phyloP scores from a whole-genome alignment of 768 basidiomycete genomes.

The Rhizopogon vesiculosus region DNA sequence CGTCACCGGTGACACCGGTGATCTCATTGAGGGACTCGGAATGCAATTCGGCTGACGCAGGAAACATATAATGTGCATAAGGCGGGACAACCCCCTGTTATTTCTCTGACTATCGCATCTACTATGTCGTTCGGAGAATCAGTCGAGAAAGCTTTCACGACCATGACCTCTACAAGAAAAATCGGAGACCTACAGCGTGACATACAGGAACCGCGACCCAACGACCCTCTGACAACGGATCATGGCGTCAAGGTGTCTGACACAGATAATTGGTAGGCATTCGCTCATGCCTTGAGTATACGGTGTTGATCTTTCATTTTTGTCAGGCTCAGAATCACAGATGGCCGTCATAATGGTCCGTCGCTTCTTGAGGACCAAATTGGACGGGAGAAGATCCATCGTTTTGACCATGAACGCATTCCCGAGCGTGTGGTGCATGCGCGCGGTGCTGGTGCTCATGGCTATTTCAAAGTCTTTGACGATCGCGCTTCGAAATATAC shows the following conservation, averaged over 20 bases:
- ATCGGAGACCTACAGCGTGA: conserved; percentile 20
- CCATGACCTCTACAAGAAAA: conserved; percentile 13
- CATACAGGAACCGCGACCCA: conserved; percentile 14
- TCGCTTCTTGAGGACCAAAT: conserved; percentile 76
- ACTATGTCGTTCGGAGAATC: conserved; percentile 13
- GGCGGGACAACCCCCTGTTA: neutral
- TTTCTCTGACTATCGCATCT: neutral
- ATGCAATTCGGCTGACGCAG: conserved; percentile 3
- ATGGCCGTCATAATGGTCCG: conserved; percentile 53
- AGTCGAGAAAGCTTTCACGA: conserved; percentile 10
- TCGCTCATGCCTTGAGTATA: neutral
- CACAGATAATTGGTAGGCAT: conserved; percentile 58
- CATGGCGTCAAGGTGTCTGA: conserved; percentile 54
- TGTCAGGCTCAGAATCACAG: conserved; percentile 49
- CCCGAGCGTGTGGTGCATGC: conserved; percentile 79
- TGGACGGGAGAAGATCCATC: conserved; percentile 68
- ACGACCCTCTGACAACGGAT: conserved; percentile 48
- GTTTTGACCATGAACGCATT: conserved; percentile 87
- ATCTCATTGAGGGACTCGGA: neutral
- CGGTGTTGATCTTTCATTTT: conserved; percentile 5
- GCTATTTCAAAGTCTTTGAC: conserved; percentile 74
- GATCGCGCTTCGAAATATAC: conserved; percentile 68
- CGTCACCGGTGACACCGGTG: conserved; percentile 22
- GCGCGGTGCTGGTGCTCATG: conserved; percentile 76
- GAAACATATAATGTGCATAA: conserved; percentile 1